Percentiles rank a stretch among this genome's conserved stretches.
phyloP scores from a whole-genome alignment of 495 filamentous ascomycete genomes.

The Halenospora varia region DNA sequence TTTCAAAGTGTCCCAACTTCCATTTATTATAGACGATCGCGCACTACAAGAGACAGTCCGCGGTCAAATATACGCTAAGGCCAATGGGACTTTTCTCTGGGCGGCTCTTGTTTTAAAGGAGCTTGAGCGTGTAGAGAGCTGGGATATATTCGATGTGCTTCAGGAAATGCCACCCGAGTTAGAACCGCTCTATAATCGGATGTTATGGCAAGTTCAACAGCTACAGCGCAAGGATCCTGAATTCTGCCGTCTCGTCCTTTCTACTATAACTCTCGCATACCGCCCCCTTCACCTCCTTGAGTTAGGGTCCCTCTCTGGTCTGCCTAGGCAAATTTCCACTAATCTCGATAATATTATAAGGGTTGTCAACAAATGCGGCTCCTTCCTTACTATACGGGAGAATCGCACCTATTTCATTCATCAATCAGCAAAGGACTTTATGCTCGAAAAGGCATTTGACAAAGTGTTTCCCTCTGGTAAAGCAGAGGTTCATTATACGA shows the following conservation, averaged over 20 bases:
- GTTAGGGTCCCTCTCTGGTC: constrained; percentile 2
- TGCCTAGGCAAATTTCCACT: constrained; percentile 9
- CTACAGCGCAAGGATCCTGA: constrained; percentile 21
- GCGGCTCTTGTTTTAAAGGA: constrained; percentile 29
- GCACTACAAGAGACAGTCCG: constrained; percentile 14
- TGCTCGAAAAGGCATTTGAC: constrained; percentile 12
- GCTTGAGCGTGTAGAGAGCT: constrained; percentile 14
- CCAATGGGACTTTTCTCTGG: constrained; percentile 32
- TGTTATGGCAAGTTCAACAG: constrained; percentile 24
- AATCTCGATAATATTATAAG: constrained; percentile 11
- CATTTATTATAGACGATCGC: constrained; percentile 8
- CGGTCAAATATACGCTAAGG: constrained; percentile 22
- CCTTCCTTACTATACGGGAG: constrained; percentile 27
- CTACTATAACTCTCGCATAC: constrained; percentile 2
- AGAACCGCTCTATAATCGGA: constrained; percentile 27
- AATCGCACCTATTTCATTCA: constrained; percentile 27
- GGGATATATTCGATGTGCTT: constrained; percentile 18
- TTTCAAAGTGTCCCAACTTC: constrained; percentile 15
- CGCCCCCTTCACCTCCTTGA: constrained; percentile 15
- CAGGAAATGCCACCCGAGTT: constrained; percentile 27
- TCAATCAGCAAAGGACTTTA: constrained; percentile 32
- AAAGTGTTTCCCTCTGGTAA: background rate
- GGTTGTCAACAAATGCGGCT: constrained; percentile 26
- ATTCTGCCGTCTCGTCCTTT: constrained; percentile 16
- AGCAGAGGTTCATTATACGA: no score